Evolutionary conservation across 2,329 filamentous ascomycete genomes (phyloP).

Genomic region (Aspergillus ochraceoroseus): DNA sequence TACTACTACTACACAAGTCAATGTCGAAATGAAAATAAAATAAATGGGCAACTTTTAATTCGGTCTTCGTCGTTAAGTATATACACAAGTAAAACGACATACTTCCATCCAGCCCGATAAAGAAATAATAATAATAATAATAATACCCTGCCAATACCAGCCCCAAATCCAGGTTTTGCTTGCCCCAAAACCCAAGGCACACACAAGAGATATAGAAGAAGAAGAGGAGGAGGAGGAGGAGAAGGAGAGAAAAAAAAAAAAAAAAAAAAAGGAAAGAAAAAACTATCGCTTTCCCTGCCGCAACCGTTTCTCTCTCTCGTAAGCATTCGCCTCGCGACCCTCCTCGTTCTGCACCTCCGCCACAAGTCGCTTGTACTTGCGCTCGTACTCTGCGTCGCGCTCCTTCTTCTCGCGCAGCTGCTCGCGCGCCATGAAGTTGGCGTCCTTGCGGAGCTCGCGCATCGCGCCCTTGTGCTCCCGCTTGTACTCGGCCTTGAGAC

Average conservation of each 20-base stretch:
- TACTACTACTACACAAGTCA: no score
- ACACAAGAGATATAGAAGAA: no score
- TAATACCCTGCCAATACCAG: no score
- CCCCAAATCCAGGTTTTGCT: no score
- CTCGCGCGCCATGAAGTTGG: conserved; percentile 87
- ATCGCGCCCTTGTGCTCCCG: conserved; percentile 91
- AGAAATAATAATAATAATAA: no score
- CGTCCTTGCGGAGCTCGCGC: conserved; percentile 90
- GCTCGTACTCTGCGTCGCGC: conserved; percentile 88
- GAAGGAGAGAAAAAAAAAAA: neutral
- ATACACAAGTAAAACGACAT: no score
- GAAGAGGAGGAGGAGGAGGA: no score
- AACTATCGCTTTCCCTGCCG: conserved; percentile 60
- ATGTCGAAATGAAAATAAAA: no score
- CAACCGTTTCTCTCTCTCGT: conserved; percentile 77
- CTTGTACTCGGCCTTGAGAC: conserved; percentile 87
- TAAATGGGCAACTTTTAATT: no score
- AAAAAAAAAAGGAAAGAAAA: neutral
- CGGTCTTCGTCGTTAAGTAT: no score
- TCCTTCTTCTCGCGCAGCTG: conserved; percentile 88
- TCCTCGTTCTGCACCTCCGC: conserved; percentile 96
- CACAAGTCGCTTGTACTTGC: conserved; percentile 87
- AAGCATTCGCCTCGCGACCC: conserved; percentile 76
- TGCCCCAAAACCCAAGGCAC: no score
- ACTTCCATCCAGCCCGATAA: no score